Evolutionary conservation across 345 rosid genomes (phyloP), one percentile per base, ranked within the genome.

Genomic region (Aquilaria malaccensis): DNA sequence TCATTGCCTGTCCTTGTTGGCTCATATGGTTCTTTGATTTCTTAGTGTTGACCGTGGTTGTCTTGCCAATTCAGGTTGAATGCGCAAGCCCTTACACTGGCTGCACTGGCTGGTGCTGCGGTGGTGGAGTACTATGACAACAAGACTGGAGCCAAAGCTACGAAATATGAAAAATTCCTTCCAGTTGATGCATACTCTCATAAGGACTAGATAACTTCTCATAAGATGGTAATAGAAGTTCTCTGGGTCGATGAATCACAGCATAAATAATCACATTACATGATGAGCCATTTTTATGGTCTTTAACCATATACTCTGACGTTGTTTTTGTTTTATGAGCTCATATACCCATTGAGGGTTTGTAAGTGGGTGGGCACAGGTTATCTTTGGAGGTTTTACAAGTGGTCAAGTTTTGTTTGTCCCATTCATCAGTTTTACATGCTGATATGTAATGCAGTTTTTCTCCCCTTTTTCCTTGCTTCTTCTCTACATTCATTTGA

Each of bases 81-180:
- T 6, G 99, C 99, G 0, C 96, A 94, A 77, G 97, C 91, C 9
- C 76, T 94, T 53, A 90, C 96, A 0, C 79, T 94, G 58, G 96
- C 91, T 11, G 97, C 99, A 9, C 70, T 94, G 5, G 96, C 87
- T 33, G 99, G 99, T 59, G 97, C 96, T 68, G 99, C 96, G 0
- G 74, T 71, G 10, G 97, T 86, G 0, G 99, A 94, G 74, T 90
- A 81, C 80, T 84, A 83, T 29, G 99, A 94, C 58, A 97, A 81
- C 65, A 80, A 78, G 50, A 48, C 74, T 11, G 85, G 81, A 62
- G 55, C 71, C 2, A 76, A 88, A 74, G 65, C 66, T 13, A 87
- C 86, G 5, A 78, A 77, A 4, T 84, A 80, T 50, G 73, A 93
- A 0, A 80, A 79, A 32, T 77, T 61, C 72, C 65, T 82, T 57